phyloP scores from a whole-genome alignment of 805 yeast genomes.

The Metahyphopichia silvanorum region DNA sequence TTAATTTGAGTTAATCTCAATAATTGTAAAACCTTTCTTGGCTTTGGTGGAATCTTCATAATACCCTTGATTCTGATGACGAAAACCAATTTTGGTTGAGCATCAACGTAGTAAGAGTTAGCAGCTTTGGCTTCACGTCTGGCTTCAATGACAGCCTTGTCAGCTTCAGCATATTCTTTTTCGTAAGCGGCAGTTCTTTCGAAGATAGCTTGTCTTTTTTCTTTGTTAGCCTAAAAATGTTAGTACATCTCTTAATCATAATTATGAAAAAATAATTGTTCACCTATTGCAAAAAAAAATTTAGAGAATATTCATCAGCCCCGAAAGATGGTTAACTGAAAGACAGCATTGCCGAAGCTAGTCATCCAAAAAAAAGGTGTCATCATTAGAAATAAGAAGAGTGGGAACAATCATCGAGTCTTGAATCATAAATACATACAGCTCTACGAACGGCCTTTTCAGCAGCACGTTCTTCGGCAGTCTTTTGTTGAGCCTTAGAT shows the following conservation, averaged over 20 bases:
- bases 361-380: constrained; percentile 51
- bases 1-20: constrained; percentile 91
- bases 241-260: constrained; percentile 31
- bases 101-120: constrained; percentile 92
- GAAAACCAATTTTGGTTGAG: constrained; percentile 91
- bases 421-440: constrained; percentile 55
- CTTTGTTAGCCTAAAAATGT: constrained; percentile 40
- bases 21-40: constrained; percentile 96
- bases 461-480: constrained; percentile 74
- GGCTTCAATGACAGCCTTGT: constrained; percentile 81
- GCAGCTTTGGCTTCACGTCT: constrained; percentile 92
- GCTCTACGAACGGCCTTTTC: constrained; percentile 74
- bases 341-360: constrained; percentile 72
- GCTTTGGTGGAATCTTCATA: constrained; percentile 97
- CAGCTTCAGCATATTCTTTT: constrained; percentile 90
- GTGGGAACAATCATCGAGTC: constrained; percentile 1
- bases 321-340: constrained; percentile 85
- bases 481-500: constrained; percentile 74
- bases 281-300: constrained; percentile 1
- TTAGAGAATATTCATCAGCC: constrained; percentile 47
- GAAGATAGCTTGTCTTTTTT: constrained; percentile 67
- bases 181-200: constrained; percentile 97
- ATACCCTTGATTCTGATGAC: constrained; percentile 99
- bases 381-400: constrained; percentile 45
- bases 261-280: constrained; percentile 1